These are phyloP conservation scores for Prunus dulcis DNA, from an alignment of 306 rosid species.

Conservation along the genomic window DNA sequence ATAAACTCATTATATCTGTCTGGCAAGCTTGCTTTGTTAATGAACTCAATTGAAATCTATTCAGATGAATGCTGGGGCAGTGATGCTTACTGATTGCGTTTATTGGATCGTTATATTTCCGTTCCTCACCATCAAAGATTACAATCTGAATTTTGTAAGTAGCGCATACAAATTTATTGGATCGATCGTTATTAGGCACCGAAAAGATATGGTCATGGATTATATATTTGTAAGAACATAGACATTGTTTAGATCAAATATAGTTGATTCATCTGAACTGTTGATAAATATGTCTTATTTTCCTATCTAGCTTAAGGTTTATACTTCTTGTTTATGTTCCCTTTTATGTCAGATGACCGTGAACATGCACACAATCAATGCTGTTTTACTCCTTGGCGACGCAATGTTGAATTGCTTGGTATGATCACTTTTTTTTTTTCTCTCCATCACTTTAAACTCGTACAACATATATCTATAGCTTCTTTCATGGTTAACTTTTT, in stretches of 20 bases:
- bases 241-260: not conserved
- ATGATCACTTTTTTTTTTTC: constrained; percentile 15
- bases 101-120: constrained; percentile 70
- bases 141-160: constrained; percentile 55
- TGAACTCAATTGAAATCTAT: no score
- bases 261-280: not conserved
- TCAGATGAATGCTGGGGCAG: constrained; percentile 74
- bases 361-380: constrained; percentile 66
- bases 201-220: not conserved
- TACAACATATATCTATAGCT: not conserved
- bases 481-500: constrained; percentile 25
- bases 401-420: constrained; percentile 77
- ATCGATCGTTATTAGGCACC: not conserved
- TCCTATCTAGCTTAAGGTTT: not conserved
- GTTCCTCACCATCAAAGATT: constrained; percentile 56
- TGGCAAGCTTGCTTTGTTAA: not conserved
- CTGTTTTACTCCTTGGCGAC: constrained; percentile 67
- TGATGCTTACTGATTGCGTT: constrained; percentile 60
- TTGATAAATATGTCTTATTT: not conserved
- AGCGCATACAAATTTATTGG: not conserved
- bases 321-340: not conserved
- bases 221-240: not conserved
- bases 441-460: not conserved
- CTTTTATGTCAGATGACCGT: constrained; percentile 58
- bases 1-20: not conserved